Base-by-base conservation (phyloP, 2,329 filamentous ascomycete species). In the Penicillium sp. region DNA sequence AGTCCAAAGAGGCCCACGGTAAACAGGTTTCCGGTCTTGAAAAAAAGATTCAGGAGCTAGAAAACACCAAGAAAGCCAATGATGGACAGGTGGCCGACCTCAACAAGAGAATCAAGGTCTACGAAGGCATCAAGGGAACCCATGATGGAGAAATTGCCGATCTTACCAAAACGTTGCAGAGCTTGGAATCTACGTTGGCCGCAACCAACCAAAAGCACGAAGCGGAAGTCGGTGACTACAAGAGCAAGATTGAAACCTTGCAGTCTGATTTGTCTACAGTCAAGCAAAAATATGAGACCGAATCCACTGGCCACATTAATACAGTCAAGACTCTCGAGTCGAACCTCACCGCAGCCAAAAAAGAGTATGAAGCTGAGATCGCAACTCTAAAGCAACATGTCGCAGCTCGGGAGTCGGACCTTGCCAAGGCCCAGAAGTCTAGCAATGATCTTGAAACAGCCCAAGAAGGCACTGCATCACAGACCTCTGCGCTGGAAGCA, bases 71-170 rank as follows among this genome's bases (percentile, higher is more conserved):
- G 40, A 68, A 73, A 40, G 65, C 70, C 33, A 63, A 72, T 19
- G 82, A 85, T 44, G 82, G 80, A 2, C 84, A 88, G 61, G 76
- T 81, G 57, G 80, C 81, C 12, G 83, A 84, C 55, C 69, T 88
- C 19, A 79, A 80, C 64, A 79, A 77, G 16, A 85, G 77, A 1
- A 79, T 87, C 26, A 82, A 82, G 52, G 78, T 81, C 30, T 73
- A 90, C n/a, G 83, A 89, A 67, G 63, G 59, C 19, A 67, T 67
- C 40, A 87, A 86, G 67, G 79, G 81, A 57, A 84, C 84, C 16
- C 72, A 78, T 36, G 85, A 87, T 41, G 82, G 81, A 1, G 84
- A 89, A 64, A 77, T 82, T 44, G 79, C 83, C 4, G 84, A 87
- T 57, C 72, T 88, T 78, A 80, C 40, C 36, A 86, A 86, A 67